phyloP scores from a whole-genome alignment of 345 rosid species.

The Arabis hirsuta region DNA sequence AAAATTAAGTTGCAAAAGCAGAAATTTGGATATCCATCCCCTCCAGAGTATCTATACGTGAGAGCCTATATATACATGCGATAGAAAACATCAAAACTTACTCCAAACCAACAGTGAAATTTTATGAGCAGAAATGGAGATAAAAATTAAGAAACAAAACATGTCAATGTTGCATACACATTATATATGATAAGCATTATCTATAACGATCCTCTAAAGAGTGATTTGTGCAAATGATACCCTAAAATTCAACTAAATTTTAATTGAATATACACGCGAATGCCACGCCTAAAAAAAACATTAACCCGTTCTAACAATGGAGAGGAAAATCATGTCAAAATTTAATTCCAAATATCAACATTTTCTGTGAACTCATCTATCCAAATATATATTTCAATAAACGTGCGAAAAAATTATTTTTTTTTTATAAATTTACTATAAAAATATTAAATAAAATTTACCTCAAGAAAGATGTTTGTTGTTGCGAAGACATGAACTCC shows the following conservation, averaged over 20 bases:
- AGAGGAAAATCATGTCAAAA: not conserved
- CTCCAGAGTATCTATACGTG: not conserved
- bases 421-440: no score
- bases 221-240: not conserved
- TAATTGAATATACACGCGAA: no score
- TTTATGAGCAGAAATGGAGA: no score
- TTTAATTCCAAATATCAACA: not conserved
- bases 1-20: conserved; percentile 1
- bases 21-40: not conserved
- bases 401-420: no score
- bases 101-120: no score
- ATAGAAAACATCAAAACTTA: no score
- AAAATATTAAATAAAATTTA: not conserved
- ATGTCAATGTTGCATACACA: no score
- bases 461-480: conserved; percentile 36
- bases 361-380: not conserved
- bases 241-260: not conserved
- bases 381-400: no score
- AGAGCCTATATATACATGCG: not conserved
- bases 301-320: not conserved
- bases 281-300: no score
- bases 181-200: no score
- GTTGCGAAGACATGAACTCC: conserved; percentile 9
- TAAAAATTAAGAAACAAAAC: no score
- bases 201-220: not conserved